phyloP scores from a whole-genome alignment of 352 stramenopile genomes.

The Phytophthora colocasiae region DNA sequence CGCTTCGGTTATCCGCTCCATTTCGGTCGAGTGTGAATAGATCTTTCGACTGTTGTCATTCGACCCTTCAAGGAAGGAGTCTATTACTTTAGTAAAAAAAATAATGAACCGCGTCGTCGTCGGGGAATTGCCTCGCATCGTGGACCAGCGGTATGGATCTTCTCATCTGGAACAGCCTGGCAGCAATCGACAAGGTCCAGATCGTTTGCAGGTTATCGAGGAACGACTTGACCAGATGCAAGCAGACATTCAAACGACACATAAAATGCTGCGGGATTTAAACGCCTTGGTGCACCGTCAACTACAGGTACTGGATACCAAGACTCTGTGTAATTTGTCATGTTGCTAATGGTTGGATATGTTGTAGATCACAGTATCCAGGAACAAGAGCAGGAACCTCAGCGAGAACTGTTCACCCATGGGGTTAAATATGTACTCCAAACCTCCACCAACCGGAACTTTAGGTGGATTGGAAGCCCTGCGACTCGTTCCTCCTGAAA shows the following conservation, averaged over 20 bases:
- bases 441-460: conserved; percentile 4
- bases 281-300: conserved; percentile 57
- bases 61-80: too few species aligned
- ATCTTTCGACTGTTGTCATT: conserved; percentile 24
- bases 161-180: neutral
- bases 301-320: conserved; percentile 39
- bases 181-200: conserved; percentile 4
- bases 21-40: conserved; percentile 17
- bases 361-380: conserved; percentile 30
- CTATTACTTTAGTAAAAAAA: too few species aligned
- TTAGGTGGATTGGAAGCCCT: conserved; percentile 27
- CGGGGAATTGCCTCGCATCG: conserved; percentile 20
- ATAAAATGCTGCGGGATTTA: conserved; percentile 62
- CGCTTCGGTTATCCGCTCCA: conserved; percentile 25
- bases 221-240: conserved; percentile 53
- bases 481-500: conserved; percentile 28
- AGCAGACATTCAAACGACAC: conserved; percentile 44
- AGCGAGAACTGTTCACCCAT: conserved; percentile 42
- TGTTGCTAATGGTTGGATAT: neutral
- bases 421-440: conserved; percentile 24
- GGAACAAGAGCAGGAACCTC: conserved; percentile 43
- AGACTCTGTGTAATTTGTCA: neutral
- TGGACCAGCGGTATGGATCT: conserved; percentile 14
- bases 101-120: conserved; percentile 15
- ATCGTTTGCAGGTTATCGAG: conserved; percentile 39